Conservation (phyloP, 257 asterid species). For the Solanum lignicaule region DNA sequence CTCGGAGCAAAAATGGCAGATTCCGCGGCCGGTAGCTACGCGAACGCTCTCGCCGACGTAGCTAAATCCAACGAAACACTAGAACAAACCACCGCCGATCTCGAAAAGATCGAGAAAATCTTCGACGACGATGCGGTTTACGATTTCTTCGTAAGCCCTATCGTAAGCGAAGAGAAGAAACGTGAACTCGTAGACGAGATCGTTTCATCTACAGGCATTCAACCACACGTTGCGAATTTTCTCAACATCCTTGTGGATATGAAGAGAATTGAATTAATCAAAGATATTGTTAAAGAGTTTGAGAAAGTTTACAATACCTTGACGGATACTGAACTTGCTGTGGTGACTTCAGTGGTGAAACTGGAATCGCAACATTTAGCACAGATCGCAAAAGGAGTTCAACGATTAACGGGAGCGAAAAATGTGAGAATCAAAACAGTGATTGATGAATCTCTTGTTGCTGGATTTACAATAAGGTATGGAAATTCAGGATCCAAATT, state of each 20-base stretch:
- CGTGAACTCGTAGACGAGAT: constrained; percentile 41
- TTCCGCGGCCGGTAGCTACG: constrained; percentile 67
- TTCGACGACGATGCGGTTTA: constrained; percentile 38
- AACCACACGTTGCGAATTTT: constrained; percentile 68
- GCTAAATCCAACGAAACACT: constrained; percentile 43
- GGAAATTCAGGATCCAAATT: constrained; percentile 64
- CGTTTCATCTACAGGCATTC: constrained; percentile 26
- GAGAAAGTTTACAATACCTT: constrained; percentile 40
- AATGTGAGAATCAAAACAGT: constrained; percentile 65
- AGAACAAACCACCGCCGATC: constrained; percentile 38
- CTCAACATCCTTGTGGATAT: constrained; percentile 61
- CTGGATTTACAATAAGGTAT: constrained; percentile 76
- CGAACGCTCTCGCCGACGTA: constrained; percentile 65
- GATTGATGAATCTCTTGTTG: constrained; percentile 65
- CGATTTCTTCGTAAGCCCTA: constrained; percentile 50
- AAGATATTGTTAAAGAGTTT: constrained; percentile 57
- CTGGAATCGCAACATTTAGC: constrained; percentile 68
- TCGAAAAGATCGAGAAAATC: constrained; percentile 44
- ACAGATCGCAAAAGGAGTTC: constrained; percentile 76
- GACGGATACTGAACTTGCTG: constrained; percentile 64
- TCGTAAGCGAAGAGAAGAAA: constrained; percentile 28
- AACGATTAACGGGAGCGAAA: constrained; percentile 56
- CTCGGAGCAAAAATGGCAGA: constrained; percentile 48
- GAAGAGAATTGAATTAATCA: constrained; percentile 46
- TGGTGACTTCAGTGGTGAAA: constrained; percentile 70